Percentiles rank a stretch among this genome's conserved stretches.
phyloP scores from a whole-genome alignment of 2,329 filamentous ascomycete species.

The Didymella keratinophila region DNA sequence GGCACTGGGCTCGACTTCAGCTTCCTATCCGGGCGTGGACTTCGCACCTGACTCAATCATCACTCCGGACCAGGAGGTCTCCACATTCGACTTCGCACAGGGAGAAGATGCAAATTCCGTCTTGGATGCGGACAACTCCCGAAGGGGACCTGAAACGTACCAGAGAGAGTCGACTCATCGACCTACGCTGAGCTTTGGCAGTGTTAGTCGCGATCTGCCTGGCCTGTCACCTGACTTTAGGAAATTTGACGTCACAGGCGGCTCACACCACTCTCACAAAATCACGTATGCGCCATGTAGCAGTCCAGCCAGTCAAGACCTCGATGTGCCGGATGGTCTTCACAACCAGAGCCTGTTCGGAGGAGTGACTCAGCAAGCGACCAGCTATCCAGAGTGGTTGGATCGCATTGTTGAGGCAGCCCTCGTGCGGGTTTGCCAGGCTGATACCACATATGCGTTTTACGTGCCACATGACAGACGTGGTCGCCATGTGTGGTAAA shows the following conservation, averaged over 20 bases:
- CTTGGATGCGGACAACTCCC: neutral
- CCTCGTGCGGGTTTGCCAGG: slow-evolving; percentile 63
- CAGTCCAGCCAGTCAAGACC: neutral
- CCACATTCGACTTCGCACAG: neutral
- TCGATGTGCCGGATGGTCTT: neutral
- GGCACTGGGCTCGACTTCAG: neutral
- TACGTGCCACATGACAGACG: slow-evolving; percentile 63
- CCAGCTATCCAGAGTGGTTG: slow-evolving; percentile 43
- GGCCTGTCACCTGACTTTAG: neutral
- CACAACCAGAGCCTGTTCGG: neutral
- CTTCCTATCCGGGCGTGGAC: neutral
- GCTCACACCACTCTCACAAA: neutral
- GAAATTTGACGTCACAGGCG: neutral
- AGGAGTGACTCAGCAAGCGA: neutral
- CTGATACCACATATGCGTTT: slow-evolving; percentile 65
- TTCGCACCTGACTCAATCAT: neutral
- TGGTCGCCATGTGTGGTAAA: slow-evolving; percentile 35
- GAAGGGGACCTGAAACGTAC: neutral
- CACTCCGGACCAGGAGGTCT: neutral
- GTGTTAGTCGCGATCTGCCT: neutral
- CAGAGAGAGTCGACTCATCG: neutral
- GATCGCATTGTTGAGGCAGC: slow-evolving; percentile 65
- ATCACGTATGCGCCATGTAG: neutral
- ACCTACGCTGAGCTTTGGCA: neutral
- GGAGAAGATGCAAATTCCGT: neutral